phyloP scores from a whole-genome alignment of 2,329 filamentous ascomycete genomes.

The Pseudocercospora eumusae region DNA sequence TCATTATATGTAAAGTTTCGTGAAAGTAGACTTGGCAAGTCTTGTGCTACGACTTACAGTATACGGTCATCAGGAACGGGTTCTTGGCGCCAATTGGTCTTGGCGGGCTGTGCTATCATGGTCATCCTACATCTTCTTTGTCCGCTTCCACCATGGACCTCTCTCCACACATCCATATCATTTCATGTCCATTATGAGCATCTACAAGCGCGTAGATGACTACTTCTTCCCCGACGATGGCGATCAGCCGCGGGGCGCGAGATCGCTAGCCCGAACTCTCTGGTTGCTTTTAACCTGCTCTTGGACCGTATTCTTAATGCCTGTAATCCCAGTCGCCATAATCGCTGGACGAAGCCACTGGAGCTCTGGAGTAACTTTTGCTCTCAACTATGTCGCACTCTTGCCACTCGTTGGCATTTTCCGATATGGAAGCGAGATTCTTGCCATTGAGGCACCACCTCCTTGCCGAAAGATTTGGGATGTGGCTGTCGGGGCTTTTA shows the following conservation, averaged over 20 bases:
- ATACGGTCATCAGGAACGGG: no score
- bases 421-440: slow-evolving; percentile 8
- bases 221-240: background rate
- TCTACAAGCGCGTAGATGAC: background rate
- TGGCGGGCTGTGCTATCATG: background rate
- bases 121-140: background rate
- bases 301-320: background rate
- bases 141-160: background rate
- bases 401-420: slow-evolving; percentile 1
- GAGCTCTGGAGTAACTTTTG: background rate
- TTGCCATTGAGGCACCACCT: background rate
- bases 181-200: background rate
- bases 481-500: slow-evolving; percentile 3
- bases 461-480: slow-evolving; percentile 5
- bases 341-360: background rate
- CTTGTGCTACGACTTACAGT: background rate
- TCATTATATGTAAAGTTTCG: background rate
- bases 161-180: background rate
- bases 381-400: slow-evolving; percentile 6
- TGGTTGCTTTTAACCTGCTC: slow-evolving; percentile 11
- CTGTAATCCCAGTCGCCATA: slow-evolving; percentile 9
- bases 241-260: background rate
- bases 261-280: slow-evolving; percentile 8
- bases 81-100: background rate
- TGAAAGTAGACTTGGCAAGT: background rate